These are phyloP conservation scores for Penicillium paneum DNA, from an alignment of 2,329 filamentous ascomycete species.

Conservation along the genomic window DNA sequence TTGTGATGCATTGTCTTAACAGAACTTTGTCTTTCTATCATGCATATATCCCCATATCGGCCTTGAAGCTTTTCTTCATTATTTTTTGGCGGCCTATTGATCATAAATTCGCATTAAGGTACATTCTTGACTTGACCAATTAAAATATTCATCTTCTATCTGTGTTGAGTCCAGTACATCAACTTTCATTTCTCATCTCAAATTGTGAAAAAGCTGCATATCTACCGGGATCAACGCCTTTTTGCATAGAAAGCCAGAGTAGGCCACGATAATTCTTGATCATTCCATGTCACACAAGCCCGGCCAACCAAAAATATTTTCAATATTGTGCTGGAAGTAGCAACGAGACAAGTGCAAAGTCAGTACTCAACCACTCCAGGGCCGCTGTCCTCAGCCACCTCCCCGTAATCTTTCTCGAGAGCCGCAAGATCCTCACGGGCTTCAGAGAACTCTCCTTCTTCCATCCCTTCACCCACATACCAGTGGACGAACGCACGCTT, in stretches of 20 bases:
- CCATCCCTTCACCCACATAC: constrained; percentile 87
- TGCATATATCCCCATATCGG: constrained; percentile 6
- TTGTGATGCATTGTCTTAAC: not conserved
- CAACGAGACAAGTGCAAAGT: not conserved
- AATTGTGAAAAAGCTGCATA: too few relatives aligned
- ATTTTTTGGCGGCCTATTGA: not conserved
- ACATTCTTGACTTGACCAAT: not conserved
- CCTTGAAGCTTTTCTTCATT: not conserved
- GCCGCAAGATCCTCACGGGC: constrained; percentile 82
- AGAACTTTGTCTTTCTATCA: not conserved
- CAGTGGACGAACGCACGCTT: constrained; percentile 70
- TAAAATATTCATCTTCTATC: not conserved
- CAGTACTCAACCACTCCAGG: not conserved
- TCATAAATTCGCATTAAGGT: not conserved
- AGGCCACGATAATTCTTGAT: too few relatives aligned
- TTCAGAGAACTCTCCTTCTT: constrained; percentile 86
- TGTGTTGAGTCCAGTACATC: not conserved
- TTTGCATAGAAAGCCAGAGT: too few relatives aligned
- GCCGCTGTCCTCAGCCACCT: constrained; percentile 59
- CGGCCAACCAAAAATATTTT: too few relatives aligned
- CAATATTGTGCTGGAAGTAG: not conserved
- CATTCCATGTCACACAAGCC: too few relatives aligned
- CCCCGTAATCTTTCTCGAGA: constrained; percentile 82
- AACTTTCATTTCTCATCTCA: constrained; percentile 8
- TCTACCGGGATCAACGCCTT: too few relatives aligned